A percentile compares a stretch with the other conserved stretches of the same genome.
phyloP scores from a whole-genome alignment of 441 rosid genomes.

The Jatropha multifida region DNA sequence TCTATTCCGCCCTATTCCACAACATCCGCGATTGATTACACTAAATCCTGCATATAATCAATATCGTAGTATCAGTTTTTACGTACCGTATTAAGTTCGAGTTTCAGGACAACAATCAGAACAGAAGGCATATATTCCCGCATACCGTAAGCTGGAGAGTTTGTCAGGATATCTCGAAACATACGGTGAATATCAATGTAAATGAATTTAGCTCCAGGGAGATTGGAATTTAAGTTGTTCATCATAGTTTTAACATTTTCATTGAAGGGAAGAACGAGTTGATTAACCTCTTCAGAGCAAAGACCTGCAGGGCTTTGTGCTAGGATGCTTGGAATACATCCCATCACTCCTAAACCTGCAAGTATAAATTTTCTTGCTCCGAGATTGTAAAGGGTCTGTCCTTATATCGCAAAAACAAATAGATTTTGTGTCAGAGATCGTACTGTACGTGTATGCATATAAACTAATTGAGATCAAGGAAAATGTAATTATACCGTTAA shows the following conservation, averaged over 20 bases:
- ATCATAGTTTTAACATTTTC: slow-evolving; percentile 73
- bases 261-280: slow-evolving; percentile 69
- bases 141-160: slow-evolving; percentile 59
- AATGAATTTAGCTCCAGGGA: slow-evolving; percentile 62
- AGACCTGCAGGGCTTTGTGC: slow-evolving; percentile 62
- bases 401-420: background rate
- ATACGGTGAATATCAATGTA: slow-evolving; percentile 55
- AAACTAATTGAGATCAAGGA: background rate
- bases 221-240: slow-evolving; percentile 55
- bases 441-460: too few species aligned
- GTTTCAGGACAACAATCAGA: background rate
- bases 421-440: background rate
- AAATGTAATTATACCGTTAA: slow-evolving; percentile 48
- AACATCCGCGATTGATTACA: slow-evolving; percentile 73
- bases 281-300: slow-evolving; percentile 84
- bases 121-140: background rate
- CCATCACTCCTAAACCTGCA: slow-evolving; percentile 85
- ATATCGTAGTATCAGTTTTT: background rate
- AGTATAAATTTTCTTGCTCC: slow-evolving; percentile 84
- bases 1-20: slow-evolving; percentile 83
- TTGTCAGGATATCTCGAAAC: slow-evolving; percentile 57
- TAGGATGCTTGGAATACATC: slow-evolving; percentile 89
- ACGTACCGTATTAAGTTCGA: background rate
- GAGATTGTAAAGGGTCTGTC: slow-evolving; percentile 70
- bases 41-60: slow-evolving; percentile 49